phyloP scores from a whole-genome alignment of 2,329 filamentous ascomycete genomes.

The Nothophoma quercina region DNA sequence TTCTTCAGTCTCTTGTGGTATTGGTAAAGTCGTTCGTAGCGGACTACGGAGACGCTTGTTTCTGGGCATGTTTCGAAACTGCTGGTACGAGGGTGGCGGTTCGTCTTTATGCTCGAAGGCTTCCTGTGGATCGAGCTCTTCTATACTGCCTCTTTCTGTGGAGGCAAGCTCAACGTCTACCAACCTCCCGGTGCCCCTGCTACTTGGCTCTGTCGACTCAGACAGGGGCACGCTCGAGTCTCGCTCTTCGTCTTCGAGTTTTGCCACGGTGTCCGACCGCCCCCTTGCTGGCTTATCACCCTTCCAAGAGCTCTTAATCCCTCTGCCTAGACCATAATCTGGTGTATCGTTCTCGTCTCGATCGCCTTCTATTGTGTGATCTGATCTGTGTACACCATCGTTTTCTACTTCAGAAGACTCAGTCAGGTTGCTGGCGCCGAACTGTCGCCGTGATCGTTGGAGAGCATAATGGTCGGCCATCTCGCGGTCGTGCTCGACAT shows the following conservation, averaged over 20 bases:
- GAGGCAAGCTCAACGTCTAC: conserved; percentile 87
- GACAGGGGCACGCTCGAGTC: conserved; percentile 53
- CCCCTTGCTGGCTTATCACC: conserved; percentile 56
- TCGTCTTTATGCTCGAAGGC: conserved; percentile 56
- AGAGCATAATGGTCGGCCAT: conserved; percentile 94
- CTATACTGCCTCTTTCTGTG: conserved; percentile 58
- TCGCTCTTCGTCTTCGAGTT: conserved; percentile 47
- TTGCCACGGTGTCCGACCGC: conserved; percentile 46
- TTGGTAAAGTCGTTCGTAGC: conserved; percentile 48
- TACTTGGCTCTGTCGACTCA: conserved; percentile 54
- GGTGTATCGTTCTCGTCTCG: conserved; percentile 50
- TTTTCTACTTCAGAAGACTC: conserved; percentile 87
- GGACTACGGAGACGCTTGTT: conserved; percentile 52
- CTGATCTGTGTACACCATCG: conserved; percentile 60
- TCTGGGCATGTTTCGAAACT: conserved; percentile 59
- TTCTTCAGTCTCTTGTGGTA: conserved; percentile 61
- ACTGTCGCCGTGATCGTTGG: conserved; percentile 86
- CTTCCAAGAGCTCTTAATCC: conserved; percentile 66
- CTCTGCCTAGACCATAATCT: conserved; percentile 54
- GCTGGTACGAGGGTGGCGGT: conserved; percentile 64
- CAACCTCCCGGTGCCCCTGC: conserved; percentile 71
- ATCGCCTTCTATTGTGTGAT: conserved; percentile 60
- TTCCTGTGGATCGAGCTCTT: conserved; percentile 48
- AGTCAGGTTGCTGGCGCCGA: conserved; percentile 81
- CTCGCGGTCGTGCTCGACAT: conserved; percentile 87